Percentiles rank a stretch among this genome's conserved stretches.
Conservation (phyloP, 179 eudicot genomes). For the Nepenthes alata region DNA sequence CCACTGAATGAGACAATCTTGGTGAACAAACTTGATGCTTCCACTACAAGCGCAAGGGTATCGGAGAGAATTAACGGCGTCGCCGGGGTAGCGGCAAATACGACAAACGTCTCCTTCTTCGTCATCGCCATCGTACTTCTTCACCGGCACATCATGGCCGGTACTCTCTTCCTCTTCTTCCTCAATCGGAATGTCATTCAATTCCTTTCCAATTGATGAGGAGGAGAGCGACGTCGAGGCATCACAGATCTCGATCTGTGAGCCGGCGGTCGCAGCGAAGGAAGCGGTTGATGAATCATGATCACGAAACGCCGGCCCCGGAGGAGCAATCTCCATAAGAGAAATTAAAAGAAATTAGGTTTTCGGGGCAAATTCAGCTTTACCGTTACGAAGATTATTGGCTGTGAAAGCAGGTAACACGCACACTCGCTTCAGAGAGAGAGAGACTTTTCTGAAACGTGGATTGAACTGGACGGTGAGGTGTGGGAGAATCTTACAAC, state of each 20-base stretch:
- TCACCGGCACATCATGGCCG: constrained; percentile 8
- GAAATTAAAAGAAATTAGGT: constrained; percentile 9
- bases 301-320: constrained; percentile 18
- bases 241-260: constrained; percentile 11
- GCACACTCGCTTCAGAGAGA: too few species aligned
- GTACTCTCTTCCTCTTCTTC: neutral
- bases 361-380: constrained; percentile 14
- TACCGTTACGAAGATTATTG: too few species aligned
- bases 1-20: constrained; percentile 98
- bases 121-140: constrained; percentile 45
- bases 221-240: constrained; percentile 19
- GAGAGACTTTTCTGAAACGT: too few species aligned
- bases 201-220: constrained; percentile 11
- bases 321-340: constrained; percentile 48
- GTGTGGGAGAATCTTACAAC: too few species aligned
- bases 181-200: constrained; percentile 13
- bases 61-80: constrained; percentile 64
- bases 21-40: constrained; percentile 89
- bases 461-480: too few species aligned
- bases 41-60: constrained; percentile 99
- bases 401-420: too few species aligned
- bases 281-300: constrained; percentile 1
- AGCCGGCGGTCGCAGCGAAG: constrained; percentile 7
- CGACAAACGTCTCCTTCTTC: constrained; percentile 86
- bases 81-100: constrained; percentile 93